These are phyloP conservation scores for Fragaria vesca DNA, from an alignment of 306 rosid species.

Conservation along the genomic window DNA sequence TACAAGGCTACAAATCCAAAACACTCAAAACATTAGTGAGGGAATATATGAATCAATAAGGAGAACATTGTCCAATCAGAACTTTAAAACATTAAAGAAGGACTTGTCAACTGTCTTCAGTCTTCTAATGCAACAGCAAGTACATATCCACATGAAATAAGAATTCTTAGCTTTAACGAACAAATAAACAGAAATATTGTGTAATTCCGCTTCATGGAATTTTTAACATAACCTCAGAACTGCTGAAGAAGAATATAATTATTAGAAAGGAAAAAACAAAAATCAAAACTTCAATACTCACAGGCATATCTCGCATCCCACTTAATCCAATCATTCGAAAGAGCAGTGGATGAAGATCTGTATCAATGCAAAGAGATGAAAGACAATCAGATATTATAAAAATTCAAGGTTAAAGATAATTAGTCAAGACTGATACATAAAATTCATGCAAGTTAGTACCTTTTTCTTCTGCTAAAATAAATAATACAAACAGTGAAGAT, in stretches of 20 bases:
- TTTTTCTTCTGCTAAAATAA: constrained; percentile 59
- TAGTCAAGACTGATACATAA: not conserved
- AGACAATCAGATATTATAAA: not conserved
- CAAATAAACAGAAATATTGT: not conserved
- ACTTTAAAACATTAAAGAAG: not conserved
- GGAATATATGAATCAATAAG: not conserved
- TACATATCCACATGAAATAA: not conserved
- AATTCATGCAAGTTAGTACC: constrained; percentile 37
- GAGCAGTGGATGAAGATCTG: constrained; percentile 62
- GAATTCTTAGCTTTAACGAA: not conserved
- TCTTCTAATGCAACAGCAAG: not conserved
- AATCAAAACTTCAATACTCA: constrained; percentile 18
- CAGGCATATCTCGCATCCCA: constrained; percentile 36
- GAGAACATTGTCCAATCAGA: not conserved
- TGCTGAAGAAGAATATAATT: not conserved
- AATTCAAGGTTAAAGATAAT: not conserved
- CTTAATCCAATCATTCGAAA: constrained; percentile 39
- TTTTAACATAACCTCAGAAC: not conserved
- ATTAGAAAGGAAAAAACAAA: not conserved
- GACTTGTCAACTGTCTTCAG: not conserved
- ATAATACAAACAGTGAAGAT: constrained; percentile 56
- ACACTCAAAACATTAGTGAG: not conserved
- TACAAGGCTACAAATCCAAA: not conserved
- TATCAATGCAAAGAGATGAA: constrained; percentile 27
- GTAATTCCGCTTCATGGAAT: not conserved